A percentile compares a stretch with the other conserved stretches of the same genome.
These are phyloP conservation scores for Aspergillus chevalieri DNA, from an alignment of 2,329 filamentous ascomycete species.

Conservation along the genomic window DNA sequence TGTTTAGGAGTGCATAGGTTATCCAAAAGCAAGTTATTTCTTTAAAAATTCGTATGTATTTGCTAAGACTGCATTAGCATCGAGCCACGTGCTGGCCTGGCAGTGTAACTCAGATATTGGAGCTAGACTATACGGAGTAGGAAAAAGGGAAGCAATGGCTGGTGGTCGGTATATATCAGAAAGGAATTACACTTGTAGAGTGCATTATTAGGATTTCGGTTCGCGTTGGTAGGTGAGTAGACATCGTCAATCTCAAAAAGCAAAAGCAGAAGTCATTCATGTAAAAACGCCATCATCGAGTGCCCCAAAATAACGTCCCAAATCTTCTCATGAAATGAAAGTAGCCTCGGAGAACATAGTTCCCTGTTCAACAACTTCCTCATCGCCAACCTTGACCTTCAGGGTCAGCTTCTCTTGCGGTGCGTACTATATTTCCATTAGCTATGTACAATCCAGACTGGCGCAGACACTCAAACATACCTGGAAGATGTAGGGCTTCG, in stretches of 20 bases:
- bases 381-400: slow-evolving; percentile 78
- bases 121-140: neutral
- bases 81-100: too few relatives aligned
- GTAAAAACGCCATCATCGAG: slow-evolving; percentile 24
- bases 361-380: slow-evolving; percentile 72
- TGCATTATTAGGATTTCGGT: slow-evolving; percentile 13
- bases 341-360: slow-evolving; percentile 81
- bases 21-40: too few relatives aligned
- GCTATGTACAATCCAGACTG: slow-evolving; percentile 8
- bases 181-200: neutral
- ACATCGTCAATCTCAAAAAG: slow-evolving; percentile 15
- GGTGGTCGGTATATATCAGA: neutral
- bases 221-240: slow-evolving; percentile 9
- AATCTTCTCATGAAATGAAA: slow-evolving; percentile 67
- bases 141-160: neutral
- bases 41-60: too few relatives aligned
- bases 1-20: too few relatives aligned
- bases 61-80: too few relatives aligned
- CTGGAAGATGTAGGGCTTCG: slow-evolving; percentile 97
- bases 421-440: slow-evolving; percentile 54
- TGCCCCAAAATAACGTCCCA: slow-evolving; percentile 17
- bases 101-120: neutral
- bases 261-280: slow-evolving; percentile 21
- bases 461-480: slow-evolving; percentile 43
- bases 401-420: slow-evolving; percentile 62